These are phyloP conservation scores for Amaranthus cruentus DNA, from an alignment of 148 eudicot genomes.

Conservation along the genomic window DNA sequence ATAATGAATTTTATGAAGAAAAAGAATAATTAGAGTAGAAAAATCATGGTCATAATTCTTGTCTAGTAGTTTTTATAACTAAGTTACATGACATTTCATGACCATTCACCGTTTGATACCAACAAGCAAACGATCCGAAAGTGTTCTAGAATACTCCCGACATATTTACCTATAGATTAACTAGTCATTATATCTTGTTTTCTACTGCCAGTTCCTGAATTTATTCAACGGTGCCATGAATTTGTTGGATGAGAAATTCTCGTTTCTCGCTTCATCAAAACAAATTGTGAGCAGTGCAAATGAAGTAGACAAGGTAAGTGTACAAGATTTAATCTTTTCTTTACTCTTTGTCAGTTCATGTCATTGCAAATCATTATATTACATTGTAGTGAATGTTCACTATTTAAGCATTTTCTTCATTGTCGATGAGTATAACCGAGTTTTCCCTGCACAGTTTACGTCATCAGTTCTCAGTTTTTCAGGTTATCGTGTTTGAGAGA, in stretches of 20 bases:
- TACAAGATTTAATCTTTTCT: not conserved
- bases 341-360: not conserved
- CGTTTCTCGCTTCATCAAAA: conserved; percentile 66
- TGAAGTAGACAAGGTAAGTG: conserved; percentile 74
- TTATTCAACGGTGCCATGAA: conserved; percentile 91
- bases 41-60: too few relatives aligned
- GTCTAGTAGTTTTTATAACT: too few relatives aligned
- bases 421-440: not conserved
- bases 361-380: not conserved
- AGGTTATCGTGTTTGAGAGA: conserved; percentile 96
- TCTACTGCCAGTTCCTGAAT: conserved; percentile 60
- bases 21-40: too few relatives aligned
- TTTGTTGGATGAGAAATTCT: conserved; percentile 72
- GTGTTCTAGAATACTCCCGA: too few relatives aligned
- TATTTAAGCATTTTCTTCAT: not conserved
- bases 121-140: too few relatives aligned
- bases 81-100: too few relatives aligned
- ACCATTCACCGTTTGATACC: too few relatives aligned
- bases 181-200: not conserved
- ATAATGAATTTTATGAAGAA: too few relatives aligned
- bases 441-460: not conserved
- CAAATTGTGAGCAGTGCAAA: conserved; percentile 80
- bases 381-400: not conserved
- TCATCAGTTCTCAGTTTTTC: conserved; percentile 16
- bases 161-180: too few relatives aligned